phyloP scores from a whole-genome alignment of 1,139 yeast genomes.

The Pichia sp. region DNA sequence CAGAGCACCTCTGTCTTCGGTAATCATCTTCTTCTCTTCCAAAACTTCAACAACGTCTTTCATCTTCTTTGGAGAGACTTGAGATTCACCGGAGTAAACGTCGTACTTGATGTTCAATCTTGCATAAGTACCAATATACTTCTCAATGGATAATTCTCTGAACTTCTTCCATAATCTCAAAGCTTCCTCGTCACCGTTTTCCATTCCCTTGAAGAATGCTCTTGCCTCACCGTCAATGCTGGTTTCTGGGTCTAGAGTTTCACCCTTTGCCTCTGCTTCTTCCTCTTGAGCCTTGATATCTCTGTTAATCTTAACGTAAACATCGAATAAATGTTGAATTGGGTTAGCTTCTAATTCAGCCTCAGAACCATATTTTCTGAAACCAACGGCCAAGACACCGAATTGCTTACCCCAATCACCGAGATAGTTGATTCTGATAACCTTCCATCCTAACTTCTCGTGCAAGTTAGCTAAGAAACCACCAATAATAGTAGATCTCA shows the following conservation, averaged over 20 bases:
- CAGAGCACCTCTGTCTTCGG: constrained; percentile 88
- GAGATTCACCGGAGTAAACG: constrained; percentile 92
- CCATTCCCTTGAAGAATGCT: constrained; percentile 85
- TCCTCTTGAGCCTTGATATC: constrained; percentile 61
- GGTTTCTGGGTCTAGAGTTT: constrained; percentile 41
- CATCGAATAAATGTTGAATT: constrained; percentile 89
- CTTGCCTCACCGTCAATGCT: constrained; percentile 79
- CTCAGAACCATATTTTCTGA: constrained; percentile 75
- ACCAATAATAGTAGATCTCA: constrained; percentile 96
- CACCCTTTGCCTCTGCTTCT: constrained; percentile 37
- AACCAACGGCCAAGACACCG: constrained; percentile 93
- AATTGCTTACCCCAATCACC: constrained; percentile 99
- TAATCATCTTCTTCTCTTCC: constrained; percentile 62
- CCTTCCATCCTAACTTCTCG: constrained; percentile 88
- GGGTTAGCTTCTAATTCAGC: constrained; percentile 70
- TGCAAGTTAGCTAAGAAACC: constrained; percentile 91
- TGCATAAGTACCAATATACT: constrained; percentile 80
- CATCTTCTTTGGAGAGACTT: constrained; percentile 74
- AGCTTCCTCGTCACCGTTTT: constrained; percentile 83
- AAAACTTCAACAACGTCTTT: constrained; percentile 55
- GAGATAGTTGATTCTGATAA: constrained; percentile 81
- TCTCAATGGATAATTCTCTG: constrained; percentile 83
- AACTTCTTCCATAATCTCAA: constrained; percentile 77
- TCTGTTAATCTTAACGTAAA: constrained; percentile 80
- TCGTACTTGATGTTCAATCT: constrained; percentile 88